Evolutionary conservation across 495 filamentous ascomycete species (phyloP), one percentile per base, ranked within the genome.

Genomic region (Durotheca rogersii): DNA sequence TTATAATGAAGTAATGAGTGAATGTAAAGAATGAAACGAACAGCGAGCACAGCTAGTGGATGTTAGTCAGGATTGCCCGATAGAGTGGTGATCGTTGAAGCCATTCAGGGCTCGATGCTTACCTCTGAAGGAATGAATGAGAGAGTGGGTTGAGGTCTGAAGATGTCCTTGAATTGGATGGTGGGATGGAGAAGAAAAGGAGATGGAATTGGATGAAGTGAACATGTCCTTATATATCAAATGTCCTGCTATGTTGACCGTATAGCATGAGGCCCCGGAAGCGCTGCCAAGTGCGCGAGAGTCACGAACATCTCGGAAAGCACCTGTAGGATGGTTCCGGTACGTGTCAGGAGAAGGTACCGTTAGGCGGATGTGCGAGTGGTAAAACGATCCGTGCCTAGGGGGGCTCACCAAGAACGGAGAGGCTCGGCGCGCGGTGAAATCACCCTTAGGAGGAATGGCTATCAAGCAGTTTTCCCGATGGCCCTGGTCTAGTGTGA

Each of bases 121-220:
- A 72, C 72, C 72, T 76, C 71, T 74, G 68, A 69, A 72, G 56
- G 62, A 73, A 69, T 68, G 72, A 75, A 72, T 69, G 72, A 73
- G 54, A 66, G 63, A 67, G 63, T 63, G 50, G 51, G 47, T 41
- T 41, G 43, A 58, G 50, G 48, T 54, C 50, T 55, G 50, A 51
- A 60, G 61, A 67, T 61, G 46, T 60, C 58, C 61, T 66, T 60
- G 58, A 58, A 55, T 65, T 64, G 58, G 47, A 62, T 65, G 53
- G 49, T 70, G 62, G 64, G 65, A 68, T 72, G 70, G 53, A 35
- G 62, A 70, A 61, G 67, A 66, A 62, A 62, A 60, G 53, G 51
- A 57, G 34, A 41, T 35, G 41, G 18, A 56, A 18, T 15, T 48
- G 47, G 55, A 48, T 56, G 45, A 51, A 41, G 38, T 41, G 57